phyloP scores from a whole-genome alignment of 176 grass and related monocot genomes.

The Ananas comosus region DNA sequence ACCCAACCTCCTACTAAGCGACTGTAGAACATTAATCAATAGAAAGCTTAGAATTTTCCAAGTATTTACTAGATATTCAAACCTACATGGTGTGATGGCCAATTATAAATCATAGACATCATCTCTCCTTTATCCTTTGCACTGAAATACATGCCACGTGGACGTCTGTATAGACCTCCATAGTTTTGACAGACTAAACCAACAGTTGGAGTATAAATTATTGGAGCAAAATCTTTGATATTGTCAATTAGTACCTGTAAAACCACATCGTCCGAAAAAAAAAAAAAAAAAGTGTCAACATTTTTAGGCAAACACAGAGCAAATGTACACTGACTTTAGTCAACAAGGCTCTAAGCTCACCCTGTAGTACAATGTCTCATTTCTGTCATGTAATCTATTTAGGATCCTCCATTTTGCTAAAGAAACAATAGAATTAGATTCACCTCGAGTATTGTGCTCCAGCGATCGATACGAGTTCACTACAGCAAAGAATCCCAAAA shows the following conservation, averaged over 20 bases:
- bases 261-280: conserved; percentile 13
- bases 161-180: conserved; percentile 83
- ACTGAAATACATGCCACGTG: conserved; percentile 96
- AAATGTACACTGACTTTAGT: not conserved
- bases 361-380: conserved; percentile 95
- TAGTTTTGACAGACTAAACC: conserved; percentile 93
- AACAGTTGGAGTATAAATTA: conserved; percentile 95
- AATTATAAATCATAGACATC: conserved; percentile 99
- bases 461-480: conserved; percentile 82
- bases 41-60: not conserved
- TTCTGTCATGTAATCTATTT: conserved; percentile 90
- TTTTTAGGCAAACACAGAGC: not conserved
- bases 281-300: conserved; percentile 1
- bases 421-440: conserved; percentile 43
- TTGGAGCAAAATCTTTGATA: conserved; percentile 91
- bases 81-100: conserved; percentile 56
- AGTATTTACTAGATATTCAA: not conserved
- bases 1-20: not conserved
- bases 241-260: conserved; percentile 90
- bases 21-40: not conserved
- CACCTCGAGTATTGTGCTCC: conserved; percentile 78
- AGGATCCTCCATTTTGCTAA: conserved; percentile 98
- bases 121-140: conserved; percentile 97
- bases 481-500: conserved; percentile 3
- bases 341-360: conserved; percentile 32